phyloP scores from a whole-genome alignment of 106 monocot species.

The Dendrobium chrysotoxum region DNA sequence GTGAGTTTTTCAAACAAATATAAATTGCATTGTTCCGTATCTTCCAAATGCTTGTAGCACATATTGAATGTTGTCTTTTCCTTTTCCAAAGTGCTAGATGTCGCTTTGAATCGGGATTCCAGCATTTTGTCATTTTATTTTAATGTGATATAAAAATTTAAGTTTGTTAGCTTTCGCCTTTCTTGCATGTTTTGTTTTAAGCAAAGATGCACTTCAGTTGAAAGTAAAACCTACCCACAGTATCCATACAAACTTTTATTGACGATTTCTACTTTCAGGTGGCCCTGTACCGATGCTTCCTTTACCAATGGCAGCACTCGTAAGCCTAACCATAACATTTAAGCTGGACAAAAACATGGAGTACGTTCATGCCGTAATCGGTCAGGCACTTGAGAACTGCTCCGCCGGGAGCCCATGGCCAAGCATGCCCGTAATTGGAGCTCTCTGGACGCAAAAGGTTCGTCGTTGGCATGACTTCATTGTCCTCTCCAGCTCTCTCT shows the following conservation, averaged over 20 bases:
- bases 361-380: slow-evolving; percentile 50
- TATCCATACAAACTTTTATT: slow-evolving; percentile 21
- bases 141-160: too few species aligned
- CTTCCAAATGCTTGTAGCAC: slow-evolving; percentile 30
- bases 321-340: slow-evolving; percentile 91
- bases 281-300: slow-evolving; percentile 69
- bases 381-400: slow-evolving; percentile 82
- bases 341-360: slow-evolving; percentile 74
- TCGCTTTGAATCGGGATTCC: too few species aligned
- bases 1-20: slow-evolving; percentile 15
- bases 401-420: slow-evolving; percentile 66
- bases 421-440: slow-evolving; percentile 90
- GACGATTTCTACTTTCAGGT: slow-evolving; percentile 49
- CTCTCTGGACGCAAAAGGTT: slow-evolving; percentile 88
- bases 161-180: too few species aligned
- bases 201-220: too few species aligned
- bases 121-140: too few species aligned
- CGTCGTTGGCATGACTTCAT: slow-evolving; percentile 90
- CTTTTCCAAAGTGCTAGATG: too few species aligned
- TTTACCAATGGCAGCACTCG: slow-evolving; percentile 83
- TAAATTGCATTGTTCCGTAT: slow-evolving; percentile 8
- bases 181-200: too few species aligned
- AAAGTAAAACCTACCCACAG: too few species aligned
- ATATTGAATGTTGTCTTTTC: slow-evolving; percentile 22
- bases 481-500: slow-evolving; percentile 57